Conservation (phyloP, 169 alveolate species). For the Eimeria maxima region DNA sequence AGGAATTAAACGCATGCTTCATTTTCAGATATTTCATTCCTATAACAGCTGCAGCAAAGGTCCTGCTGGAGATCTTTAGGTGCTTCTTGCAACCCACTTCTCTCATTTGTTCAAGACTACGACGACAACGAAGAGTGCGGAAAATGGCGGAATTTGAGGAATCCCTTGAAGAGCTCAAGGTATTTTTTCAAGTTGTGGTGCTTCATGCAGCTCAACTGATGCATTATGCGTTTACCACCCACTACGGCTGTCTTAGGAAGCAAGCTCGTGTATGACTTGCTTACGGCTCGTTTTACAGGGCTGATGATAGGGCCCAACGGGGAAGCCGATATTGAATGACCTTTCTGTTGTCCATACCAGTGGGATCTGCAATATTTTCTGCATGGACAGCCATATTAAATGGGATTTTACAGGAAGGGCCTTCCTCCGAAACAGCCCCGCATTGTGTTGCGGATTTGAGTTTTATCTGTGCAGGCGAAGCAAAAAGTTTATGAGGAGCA, state of each 20-base stretch:
- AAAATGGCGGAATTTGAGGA: conserved; percentile 84
- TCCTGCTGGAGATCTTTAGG: background rate
- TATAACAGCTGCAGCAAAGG: background rate
- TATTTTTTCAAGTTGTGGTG: background rate
- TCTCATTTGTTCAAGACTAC: background rate
- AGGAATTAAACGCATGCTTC: background rate
- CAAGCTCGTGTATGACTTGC: background rate
- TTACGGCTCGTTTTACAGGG: background rate
- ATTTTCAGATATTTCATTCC: background rate
- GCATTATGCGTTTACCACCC: background rate
- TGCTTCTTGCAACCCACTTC: background rate
- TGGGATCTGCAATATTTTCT: background rate
- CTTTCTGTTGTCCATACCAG: background rate
- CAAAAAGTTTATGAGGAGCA: conserved; percentile 83
- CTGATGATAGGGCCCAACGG: background rate
- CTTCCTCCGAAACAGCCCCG: background rate
- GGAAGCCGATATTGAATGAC: background rate
- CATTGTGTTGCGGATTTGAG: background rate
- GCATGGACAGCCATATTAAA: background rate
- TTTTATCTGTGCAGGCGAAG: conserved; percentile 70
- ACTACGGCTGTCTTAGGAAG: background rate
- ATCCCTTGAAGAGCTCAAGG: conserved; percentile 80
- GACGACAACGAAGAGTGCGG: background rate
- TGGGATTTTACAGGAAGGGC: background rate
- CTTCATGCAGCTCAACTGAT: background rate